These are phyloP conservation scores for Phaeolepiota aurea DNA, from an alignment of 768 basidiomycete genomes.

Conservation along the genomic window DNA sequence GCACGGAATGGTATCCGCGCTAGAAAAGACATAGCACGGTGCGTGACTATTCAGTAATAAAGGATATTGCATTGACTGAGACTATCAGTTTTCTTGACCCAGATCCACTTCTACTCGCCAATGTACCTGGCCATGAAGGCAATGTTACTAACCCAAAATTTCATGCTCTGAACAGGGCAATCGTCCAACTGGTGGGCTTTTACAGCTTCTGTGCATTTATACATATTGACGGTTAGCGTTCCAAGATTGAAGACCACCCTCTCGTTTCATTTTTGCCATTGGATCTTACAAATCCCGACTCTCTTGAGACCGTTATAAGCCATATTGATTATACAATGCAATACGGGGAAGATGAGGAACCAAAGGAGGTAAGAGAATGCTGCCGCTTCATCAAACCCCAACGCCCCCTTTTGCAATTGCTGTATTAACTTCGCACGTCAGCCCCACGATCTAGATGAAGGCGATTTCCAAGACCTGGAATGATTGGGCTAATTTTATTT, in stretches of 20 bases:
- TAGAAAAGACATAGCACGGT: slow-evolving; percentile 81
- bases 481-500: slow-evolving; percentile 19
- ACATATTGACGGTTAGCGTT: too few relatives aligned
- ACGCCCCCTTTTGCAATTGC: too few relatives aligned
- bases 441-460: slow-evolving; percentile 91
- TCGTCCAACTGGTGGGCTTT: slow-evolving; percentile 90
- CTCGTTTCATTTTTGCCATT: slow-evolving; percentile 95
- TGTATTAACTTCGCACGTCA: too few relatives aligned
- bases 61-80: not conserved
- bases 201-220: too few relatives aligned
- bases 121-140: slow-evolving; percentile 50
- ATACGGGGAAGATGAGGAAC: slow-evolving; percentile 97
- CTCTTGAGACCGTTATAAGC: slow-evolving; percentile 82
- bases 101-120: slow-evolving; percentile 79
- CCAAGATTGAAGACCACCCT: slow-evolving; percentile 95
- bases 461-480: slow-evolving; percentile 77
- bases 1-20: slow-evolving; percentile 66
- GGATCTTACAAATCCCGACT: slow-evolving; percentile 84
- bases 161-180: slow-evolving; percentile 89
- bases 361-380: slow-evolving; percentile 65
- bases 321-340: slow-evolving; percentile 99
- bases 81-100: slow-evolving; percentile 79
- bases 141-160: slow-evolving; percentile 67
- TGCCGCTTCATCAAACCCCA: too few relatives aligned
- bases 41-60: slow-evolving; percentile 10